Conservation (phyloP, 1,284 basidiomycete genomes). For the Leccinum cinnamomeum region DNA sequence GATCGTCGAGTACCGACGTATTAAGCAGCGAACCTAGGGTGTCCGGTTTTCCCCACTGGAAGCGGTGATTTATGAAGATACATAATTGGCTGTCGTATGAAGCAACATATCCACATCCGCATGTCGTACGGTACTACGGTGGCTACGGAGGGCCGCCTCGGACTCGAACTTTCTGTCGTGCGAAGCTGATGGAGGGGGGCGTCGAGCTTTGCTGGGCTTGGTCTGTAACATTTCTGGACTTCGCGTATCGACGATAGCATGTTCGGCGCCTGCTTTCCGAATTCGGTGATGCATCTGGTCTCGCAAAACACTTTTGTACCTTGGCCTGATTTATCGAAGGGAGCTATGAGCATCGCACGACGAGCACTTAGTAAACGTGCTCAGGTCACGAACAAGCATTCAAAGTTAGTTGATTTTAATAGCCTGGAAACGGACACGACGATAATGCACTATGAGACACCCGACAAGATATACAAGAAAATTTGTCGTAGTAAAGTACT, state of each 20-base stretch:
- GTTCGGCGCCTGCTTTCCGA: too few species aligned
- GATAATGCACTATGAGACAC: neutral
- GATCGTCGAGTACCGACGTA: conserved; percentile 41
- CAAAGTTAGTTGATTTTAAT: neutral
- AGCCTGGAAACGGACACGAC: neutral
- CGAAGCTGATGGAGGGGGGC: too few species aligned
- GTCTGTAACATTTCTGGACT: too few species aligned
- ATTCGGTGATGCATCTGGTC: neutral
- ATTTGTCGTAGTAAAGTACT: neutral
- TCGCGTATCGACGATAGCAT: too few species aligned
- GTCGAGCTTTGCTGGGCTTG: too few species aligned
- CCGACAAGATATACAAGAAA: neutral
- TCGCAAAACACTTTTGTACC: neutral
- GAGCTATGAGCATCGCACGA: neutral
- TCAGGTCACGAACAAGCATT: too few species aligned
- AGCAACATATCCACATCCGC: too few species aligned
- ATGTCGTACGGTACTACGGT: too few species aligned
- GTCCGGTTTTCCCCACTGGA: conserved; percentile 74
- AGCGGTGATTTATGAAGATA: conserved; percentile 61
- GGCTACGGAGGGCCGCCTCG: too few species aligned
- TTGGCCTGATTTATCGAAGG: neutral
- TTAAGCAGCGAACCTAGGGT: conserved; percentile 49
- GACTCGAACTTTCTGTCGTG: too few species aligned
- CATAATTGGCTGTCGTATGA: conserved; percentile 44
- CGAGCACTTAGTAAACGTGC: too few species aligned